Conservation (phyloP, 345 rosid species). For the Mallotus nudiflorus region DNA sequence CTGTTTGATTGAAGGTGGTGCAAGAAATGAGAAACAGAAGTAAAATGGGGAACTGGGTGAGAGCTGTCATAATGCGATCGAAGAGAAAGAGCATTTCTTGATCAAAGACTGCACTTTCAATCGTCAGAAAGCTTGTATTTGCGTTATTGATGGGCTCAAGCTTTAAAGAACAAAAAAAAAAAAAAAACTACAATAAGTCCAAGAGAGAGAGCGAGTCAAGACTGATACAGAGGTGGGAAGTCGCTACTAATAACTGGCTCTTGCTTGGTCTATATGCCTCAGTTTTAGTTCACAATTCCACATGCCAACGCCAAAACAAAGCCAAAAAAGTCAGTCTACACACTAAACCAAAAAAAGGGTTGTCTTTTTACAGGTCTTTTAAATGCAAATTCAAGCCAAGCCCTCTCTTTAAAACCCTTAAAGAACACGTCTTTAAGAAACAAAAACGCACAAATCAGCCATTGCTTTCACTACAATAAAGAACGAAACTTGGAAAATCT, state of each 20-base stretch:
- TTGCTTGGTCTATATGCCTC: not conserved
- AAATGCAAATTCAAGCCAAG: conserved; percentile 1
- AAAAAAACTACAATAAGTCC: no score
- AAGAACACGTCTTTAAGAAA: not conserved
- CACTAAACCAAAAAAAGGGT: no score
- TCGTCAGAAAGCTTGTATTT: not conserved
- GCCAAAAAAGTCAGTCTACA: no score
- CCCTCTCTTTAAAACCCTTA: conserved; percentile 13
- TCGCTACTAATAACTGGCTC: conserved; percentile 6
- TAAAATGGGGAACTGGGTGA: conserved; percentile 32
- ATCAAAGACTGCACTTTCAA: not conserved
- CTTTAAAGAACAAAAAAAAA: conserved; percentile 9
- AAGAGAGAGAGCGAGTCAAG: no score
- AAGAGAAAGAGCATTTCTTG: conserved; percentile 40
- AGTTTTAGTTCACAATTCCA: not conserved
- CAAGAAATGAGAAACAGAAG: conserved; percentile 44
- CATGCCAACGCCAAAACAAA: not conserved
- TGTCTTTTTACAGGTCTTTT: conserved; percentile 28
- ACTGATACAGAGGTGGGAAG: conserved; percentile 13
- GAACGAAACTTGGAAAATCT: not conserved
- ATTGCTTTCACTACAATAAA: conserved; percentile 5
- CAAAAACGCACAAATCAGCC: no score
- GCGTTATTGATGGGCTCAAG: not conserved
- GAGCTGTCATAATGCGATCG: conserved; percentile 24
- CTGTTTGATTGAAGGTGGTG: conserved; percentile 49